These are phyloP conservation scores for Massariosphaeria phaeospora DNA, from an alignment of 495 filamentous ascomycete genomes.

Conservation along the genomic window DNA sequence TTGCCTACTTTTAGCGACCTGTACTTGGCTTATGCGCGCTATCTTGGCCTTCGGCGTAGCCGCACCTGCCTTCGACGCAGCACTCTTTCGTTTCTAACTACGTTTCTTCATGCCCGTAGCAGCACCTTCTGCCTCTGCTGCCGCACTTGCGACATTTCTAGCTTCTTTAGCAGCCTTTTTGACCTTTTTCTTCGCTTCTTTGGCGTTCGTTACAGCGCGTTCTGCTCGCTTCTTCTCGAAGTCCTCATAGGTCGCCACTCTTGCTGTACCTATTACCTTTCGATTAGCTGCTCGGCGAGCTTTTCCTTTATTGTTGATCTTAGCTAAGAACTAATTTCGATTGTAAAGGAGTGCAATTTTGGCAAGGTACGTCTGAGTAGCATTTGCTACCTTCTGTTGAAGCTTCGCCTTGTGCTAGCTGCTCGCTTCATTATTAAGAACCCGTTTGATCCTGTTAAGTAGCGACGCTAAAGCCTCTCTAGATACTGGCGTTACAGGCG, in stretches of 20 bases:
- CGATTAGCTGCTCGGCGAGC: neutral
- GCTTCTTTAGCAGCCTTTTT: conserved; percentile 6
- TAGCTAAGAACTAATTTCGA: neutral
- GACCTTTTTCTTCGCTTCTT: neutral
- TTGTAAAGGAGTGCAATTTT: neutral
- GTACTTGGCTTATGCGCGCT: neutral
- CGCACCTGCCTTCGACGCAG: conserved; percentile 1
- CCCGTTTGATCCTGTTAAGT: neutral
- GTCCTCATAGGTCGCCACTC: neutral
- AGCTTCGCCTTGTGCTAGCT: neutral
- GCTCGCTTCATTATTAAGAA: neutral
- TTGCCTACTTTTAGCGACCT: neutral
- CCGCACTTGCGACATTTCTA: neutral
- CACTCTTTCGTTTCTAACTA: neutral
- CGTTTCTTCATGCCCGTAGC: conserved; percentile 1
- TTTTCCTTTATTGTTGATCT: neutral
- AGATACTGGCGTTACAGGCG: neutral
- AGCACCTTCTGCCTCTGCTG: conserved; percentile 3
- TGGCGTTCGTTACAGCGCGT: neutral
- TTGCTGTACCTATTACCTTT: neutral
- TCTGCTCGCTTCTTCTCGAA: neutral
- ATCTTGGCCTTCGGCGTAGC: conserved; percentile 4
- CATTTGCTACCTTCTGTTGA: neutral
- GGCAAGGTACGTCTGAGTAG: neutral
- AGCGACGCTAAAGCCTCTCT: neutral